Base-by-base conservation (phyloP, 176 grass and related monocot species). In the maize (Zea mays) region DNA sequence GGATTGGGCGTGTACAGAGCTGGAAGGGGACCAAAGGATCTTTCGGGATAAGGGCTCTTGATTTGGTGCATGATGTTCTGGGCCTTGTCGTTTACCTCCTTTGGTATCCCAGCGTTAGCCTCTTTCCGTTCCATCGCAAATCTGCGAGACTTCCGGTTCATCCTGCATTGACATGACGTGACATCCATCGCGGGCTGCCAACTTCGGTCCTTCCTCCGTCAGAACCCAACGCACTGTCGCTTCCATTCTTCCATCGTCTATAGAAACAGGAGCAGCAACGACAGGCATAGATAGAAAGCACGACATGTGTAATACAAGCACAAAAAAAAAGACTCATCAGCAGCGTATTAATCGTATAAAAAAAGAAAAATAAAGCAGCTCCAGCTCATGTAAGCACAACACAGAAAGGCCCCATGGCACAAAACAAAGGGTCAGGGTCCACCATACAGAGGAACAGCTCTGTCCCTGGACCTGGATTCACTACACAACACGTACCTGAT, bases 31-130 rank as follows among this genome's bases (percentile, higher is more conserved):
- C 81, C 75, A 49, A 68, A 62, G 27, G 69, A 84, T 83, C 86
- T 80, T 88, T 88, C 15, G 62, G 70, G 86, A 88, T 88, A 79
- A 80, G 76, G 70, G 15, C 7, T n/a, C 86, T 62, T 67, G 81
- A 88, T 88, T 84, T 85, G 86, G 81, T 45, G 66, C 35, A 81
- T 85, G 86, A 88, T 88, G 86, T 56, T 20, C 35, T 19, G 3
- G 13, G 1, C 0, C 43, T 13, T 84, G 86, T 84, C 77, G 56
- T 75, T 0, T 81, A 65, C 65, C 54, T 19, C 51, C 36, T 71
- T 61, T 73, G 80, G 72, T 63, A n/a, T 35, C 11, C 11, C 0
- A 3, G 27, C 27, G 27, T 27, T 27, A 27, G 27, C 5, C 71
- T 37, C 3, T 14, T 5, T 6, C 52, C 60, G 44, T 62, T 21